Evolutionary conservation across 805 yeast species (phyloP).

Genomic region (Teunomyces barrocoloradensis): DNA sequence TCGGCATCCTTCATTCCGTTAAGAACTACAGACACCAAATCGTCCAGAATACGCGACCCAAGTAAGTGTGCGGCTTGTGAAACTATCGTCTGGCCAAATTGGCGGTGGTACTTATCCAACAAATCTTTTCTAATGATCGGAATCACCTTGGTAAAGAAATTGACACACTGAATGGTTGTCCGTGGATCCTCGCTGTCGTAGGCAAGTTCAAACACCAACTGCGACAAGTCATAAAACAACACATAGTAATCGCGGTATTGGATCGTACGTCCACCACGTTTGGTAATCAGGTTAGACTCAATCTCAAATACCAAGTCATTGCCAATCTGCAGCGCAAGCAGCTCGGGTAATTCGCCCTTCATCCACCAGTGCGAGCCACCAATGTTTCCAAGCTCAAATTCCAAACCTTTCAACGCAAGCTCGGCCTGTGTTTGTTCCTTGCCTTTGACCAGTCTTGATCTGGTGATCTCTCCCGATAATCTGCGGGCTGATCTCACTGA

Average conservation of each 20-base stretch:
- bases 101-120: conserved; percentile 47
- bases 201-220: conserved; percentile 55
- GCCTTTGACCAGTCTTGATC: conserved; percentile 15
- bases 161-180: conserved; percentile 39
- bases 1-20: conserved; percentile 11
- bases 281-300: conserved; percentile 53
- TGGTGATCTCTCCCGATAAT: conserved; percentile 8
- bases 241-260: conserved; percentile 66
- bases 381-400: conserved; percentile 29
- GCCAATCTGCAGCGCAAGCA: conserved; percentile 38
- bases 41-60: conserved; percentile 33
- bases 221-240: conserved; percentile 70
- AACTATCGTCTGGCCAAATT: conserved; percentile 52
- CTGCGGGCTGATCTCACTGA: conserved; percentile 11
- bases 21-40: conserved; percentile 23
- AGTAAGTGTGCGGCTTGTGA: conserved; percentile 28
- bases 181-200: conserved; percentile 57
- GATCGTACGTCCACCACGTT: conserved; percentile 54
- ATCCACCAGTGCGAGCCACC: conserved; percentile 65
- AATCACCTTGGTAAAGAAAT: conserved; percentile 32
- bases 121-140: conserved; percentile 46
- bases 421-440: conserved; percentile 31
- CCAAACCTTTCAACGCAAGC: conserved; percentile 19
- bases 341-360: conserved; percentile 54
- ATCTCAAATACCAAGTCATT: conserved; percentile 60